Base-by-base conservation (phyloP, 805 yeast genomes). In the Saccharomycopsis sp. region DNA sequence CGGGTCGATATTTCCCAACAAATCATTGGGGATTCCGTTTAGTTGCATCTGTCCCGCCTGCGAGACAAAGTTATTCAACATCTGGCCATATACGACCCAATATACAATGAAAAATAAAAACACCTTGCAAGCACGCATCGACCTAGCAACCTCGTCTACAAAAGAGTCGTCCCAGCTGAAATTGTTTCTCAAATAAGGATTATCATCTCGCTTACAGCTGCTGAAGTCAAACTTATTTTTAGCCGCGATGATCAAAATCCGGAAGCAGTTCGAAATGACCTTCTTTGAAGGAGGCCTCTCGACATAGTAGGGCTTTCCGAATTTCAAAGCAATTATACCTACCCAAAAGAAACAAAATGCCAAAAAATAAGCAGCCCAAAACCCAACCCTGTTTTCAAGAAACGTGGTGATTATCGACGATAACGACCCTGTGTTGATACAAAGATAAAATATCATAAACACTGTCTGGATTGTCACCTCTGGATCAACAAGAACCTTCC, bases 1-100 rank as follows among this genome's bases (percentile, higher is more conserved):
- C 29, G 94, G 87, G 71, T 88, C 86, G 64, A 88, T 79, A 67
- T 83, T 85, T 71, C 83, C 86, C 75, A 87, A 79, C 65, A 87
- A 76, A 75, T 87, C 95, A 68, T 88, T 88, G 63, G 95, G 94
- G 64, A 87, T 77, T 47, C 89, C 87, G 68, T 87, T 90, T 56
- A 80, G 74, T 65, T 85, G 81, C 89, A 87, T 84, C 63, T 79
- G 76, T 58, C 84, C 87, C 51, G 91, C 90, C 68, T 85, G 90
- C 47, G 89, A 79, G 59, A 85, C 79, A 65, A 87, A 85, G 70
- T 84, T 84, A 29, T 82, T 83, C 59, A 81, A 69, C 87, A 87
- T 86, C 73, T 85, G 89, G 53, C 83, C 56, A 70, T 85, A 85
- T 40, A 82, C 84, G 54, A 84, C 77, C 90, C 90, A 85, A 75